Conservation (phyloP, 2,329 filamentous ascomycete genomes). For the Cladobotryum protrusum region DNA sequence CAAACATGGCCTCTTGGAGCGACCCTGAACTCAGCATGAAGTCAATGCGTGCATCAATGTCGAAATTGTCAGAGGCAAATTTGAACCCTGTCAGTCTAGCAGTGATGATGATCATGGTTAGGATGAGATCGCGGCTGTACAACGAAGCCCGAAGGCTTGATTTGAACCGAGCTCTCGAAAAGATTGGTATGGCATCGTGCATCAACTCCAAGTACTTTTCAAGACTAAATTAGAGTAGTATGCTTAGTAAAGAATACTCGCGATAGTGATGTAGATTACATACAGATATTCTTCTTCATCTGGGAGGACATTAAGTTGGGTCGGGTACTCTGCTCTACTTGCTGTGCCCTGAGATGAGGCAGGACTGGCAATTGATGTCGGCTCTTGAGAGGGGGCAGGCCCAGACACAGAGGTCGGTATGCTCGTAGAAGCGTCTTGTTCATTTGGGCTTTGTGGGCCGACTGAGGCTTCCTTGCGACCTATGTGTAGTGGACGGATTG, state of each 20-base stretch:
- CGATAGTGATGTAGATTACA: background rate
- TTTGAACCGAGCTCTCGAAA: background rate
- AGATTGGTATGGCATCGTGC: constrained; percentile 5
- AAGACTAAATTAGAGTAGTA: background rate
- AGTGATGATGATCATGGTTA: constrained; percentile 4
- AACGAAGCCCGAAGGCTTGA: background rate
- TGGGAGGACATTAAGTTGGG: background rate
- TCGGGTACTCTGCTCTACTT: background rate
- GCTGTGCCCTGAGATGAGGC: background rate
- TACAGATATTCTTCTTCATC: constrained; percentile 3
- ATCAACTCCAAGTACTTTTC: background rate
- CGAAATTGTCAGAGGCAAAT: background rate
- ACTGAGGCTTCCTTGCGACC: no score
- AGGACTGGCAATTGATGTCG: background rate
- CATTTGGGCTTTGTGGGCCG: no score
- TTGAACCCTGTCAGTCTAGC: constrained; percentile 9
- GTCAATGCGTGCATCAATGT: constrained; percentile 2
- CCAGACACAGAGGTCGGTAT: no score
- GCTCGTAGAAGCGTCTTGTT: no score
- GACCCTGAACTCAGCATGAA: constrained; percentile 2
- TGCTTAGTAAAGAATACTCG: background rate
- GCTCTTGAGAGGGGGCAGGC: no score
- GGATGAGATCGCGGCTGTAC: background rate
- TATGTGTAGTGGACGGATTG: no score
- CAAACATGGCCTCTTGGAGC: constrained; percentile 5